Conservation (phyloP, 768 basidiomycete species). For the Naganishia vaughanmartiniae region DNA sequence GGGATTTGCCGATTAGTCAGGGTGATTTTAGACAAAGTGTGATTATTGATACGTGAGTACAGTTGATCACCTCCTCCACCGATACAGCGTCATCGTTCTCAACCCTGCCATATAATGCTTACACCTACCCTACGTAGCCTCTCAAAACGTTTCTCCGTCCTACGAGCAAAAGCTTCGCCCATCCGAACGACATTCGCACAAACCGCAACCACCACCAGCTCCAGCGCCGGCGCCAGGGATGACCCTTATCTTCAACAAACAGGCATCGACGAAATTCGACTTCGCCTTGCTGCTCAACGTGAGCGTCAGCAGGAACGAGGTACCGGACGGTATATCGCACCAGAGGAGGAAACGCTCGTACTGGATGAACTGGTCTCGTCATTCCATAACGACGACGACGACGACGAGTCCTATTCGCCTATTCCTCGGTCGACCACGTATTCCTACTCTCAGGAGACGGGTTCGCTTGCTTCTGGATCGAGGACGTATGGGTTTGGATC, state of each 20-base stretch:
- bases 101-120: neutral
- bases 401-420: neutral
- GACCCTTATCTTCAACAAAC: neutral
- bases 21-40: slow-evolving; percentile 23
- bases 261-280: slow-evolving; percentile 16
- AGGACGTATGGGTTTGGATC: slow-evolving; percentile 23
- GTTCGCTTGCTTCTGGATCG: neutral
- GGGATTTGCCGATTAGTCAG: slow-evolving; percentile 14
- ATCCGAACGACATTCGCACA: neutral
- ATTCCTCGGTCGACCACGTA: neutral
- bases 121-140: neutral
- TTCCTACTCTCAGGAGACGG: neutral
- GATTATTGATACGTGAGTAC: slow-evolving; percentile 22
- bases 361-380: slow-evolving; percentile 11
- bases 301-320: neutral
- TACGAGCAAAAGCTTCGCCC: slow-evolving; percentile 19
- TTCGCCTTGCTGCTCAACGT: slow-evolving; percentile 20
- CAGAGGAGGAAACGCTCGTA: slow-evolving; percentile 21
- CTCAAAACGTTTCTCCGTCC: slow-evolving; percentile 27
- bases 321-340: slow-evolving; percentile 4
- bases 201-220: neutral
- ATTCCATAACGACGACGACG: neutral
- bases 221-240: too few species aligned
- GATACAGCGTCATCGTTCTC: neutral
- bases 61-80: too few species aligned